Conservation (phyloP, 306 rosid genomes). For the Crotalaria pallida region DNA sequence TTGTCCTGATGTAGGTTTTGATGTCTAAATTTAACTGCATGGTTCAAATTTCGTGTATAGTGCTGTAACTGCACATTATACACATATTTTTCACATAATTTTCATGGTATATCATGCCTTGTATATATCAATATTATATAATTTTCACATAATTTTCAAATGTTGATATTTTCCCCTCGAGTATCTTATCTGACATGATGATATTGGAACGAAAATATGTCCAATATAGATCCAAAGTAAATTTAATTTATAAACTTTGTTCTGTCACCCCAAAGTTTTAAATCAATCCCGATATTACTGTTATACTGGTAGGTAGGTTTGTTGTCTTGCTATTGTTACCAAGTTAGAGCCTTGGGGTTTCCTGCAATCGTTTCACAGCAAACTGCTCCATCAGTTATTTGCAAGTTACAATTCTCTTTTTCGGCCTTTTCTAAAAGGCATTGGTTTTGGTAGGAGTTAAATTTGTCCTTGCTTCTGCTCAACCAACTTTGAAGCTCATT, state of each 20-base stretch:
- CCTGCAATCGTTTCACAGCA: neutral
- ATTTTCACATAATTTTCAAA: neutral
- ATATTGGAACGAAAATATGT: neutral
- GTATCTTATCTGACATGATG: neutral
- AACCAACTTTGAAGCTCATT: neutral
- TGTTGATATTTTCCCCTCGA: neutral
- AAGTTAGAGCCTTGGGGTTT: neutral
- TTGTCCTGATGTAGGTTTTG: neutral
- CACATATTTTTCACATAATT: too few species aligned
- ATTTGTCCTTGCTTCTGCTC: neutral
- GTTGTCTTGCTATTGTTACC: neutral
- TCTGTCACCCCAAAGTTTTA: neutral
- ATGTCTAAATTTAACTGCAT: neutral
- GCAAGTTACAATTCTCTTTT: neutral
- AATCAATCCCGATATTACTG: neutral
- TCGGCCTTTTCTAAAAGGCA: neutral
- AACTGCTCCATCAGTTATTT: neutral
- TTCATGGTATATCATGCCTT: too few species aligned
- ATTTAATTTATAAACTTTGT: neutral
- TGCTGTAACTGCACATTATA: neutral
- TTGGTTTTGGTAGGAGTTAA: neutral
- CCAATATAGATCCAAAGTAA: neutral
- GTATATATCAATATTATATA: too few species aligned
- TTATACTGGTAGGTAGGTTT: neutral
- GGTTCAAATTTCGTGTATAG: neutral